phyloP scores from a whole-genome alignment of 2,329 filamentous ascomycete species.

The Nemania abortiva region DNA sequence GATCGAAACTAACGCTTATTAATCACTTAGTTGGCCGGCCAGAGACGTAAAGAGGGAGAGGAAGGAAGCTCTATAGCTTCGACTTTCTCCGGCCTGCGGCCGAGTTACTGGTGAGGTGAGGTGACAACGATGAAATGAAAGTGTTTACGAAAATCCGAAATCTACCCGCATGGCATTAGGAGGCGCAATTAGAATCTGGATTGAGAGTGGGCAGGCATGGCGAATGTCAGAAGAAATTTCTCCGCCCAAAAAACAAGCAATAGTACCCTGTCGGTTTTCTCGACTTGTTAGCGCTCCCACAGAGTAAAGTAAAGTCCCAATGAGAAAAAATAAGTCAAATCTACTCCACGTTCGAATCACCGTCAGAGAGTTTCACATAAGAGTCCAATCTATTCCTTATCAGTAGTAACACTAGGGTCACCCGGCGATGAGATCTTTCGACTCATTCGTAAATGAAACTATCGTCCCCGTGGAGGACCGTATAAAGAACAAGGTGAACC shows the following conservation, averaged over 20 bases:
- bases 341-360: too few relatives aligned
- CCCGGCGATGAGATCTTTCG: too few relatives aligned
- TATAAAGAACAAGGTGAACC: too few relatives aligned
- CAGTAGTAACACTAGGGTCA: too few relatives aligned
- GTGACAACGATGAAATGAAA: constrained; percentile 25
- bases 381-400: too few relatives aligned
- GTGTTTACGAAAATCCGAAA: constrained; percentile 28
- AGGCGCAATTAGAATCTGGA: constrained; percentile 38
- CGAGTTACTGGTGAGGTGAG: constrained; percentile 67
- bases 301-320: too few relatives aligned
- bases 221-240: constrained; percentile 18
- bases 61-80: constrained; percentile 62
- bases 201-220: constrained; percentile 28
- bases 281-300: constrained; percentile 1
- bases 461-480: too few relatives aligned
- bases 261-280: background rate
- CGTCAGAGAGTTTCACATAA: too few relatives aligned
- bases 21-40: constrained; percentile 69
- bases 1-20: constrained; percentile 26
- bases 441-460: too few relatives aligned
- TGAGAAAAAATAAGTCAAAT: background rate
- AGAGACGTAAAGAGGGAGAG: constrained; percentile 76
- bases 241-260: constrained; percentile 21
- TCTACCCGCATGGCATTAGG: constrained; percentile 34
- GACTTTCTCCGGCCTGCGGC: constrained; percentile 70